A percentile compares a stretch with the other conserved stretches of the same genome.
phyloP scores from a whole-genome alignment of 768 basidiomycete genomes.

The Mycena vitilis region DNA sequence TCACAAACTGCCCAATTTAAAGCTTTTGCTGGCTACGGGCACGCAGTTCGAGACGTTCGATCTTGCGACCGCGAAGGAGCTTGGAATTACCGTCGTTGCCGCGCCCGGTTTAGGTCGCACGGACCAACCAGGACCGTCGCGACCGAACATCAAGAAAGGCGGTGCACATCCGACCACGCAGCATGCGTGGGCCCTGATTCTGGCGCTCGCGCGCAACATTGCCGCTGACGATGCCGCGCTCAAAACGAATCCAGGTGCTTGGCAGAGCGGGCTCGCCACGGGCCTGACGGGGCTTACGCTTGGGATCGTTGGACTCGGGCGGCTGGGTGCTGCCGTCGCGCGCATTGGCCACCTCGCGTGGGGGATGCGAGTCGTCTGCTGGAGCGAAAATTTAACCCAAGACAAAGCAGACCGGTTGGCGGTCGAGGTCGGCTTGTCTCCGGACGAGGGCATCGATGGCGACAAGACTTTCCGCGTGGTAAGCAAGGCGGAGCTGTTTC shows the following conservation, averaged over 20 bases:
- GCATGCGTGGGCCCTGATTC: slow-evolving; percentile 12
- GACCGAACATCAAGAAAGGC: slow-evolving; percentile 13
- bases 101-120: slow-evolving; percentile 2
- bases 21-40: slow-evolving; percentile 7
- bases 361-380: slow-evolving; percentile 14
- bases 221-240: slow-evolving; percentile 2
- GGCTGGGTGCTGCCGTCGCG: slow-evolving; percentile 3
- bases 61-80: background rate
- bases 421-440: background rate
- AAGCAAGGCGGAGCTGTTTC: slow-evolving; percentile 5
- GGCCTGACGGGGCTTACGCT: slow-evolving; percentile 7
- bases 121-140: background rate
- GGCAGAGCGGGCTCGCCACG: slow-evolving; percentile 13
- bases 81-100: background rate
- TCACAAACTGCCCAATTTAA: slow-evolving; percentile 3
- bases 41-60: slow-evolving; percentile 14
- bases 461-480: slow-evolving; percentile 7
- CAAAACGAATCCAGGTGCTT: background rate
- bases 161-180: slow-evolving; percentile 4
- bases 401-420: slow-evolving; percentile 6
- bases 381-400: slow-evolving; percentile 1
- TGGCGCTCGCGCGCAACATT: slow-evolving; percentile 5
- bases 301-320: background rate
- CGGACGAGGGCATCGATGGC: slow-evolving; percentile 2
- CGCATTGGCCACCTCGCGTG: slow-evolving; percentile 11